Evolutionary conservation across 2,329 filamentous ascomycete species (phyloP).

Genomic region (Claviceps sp.): DNA sequence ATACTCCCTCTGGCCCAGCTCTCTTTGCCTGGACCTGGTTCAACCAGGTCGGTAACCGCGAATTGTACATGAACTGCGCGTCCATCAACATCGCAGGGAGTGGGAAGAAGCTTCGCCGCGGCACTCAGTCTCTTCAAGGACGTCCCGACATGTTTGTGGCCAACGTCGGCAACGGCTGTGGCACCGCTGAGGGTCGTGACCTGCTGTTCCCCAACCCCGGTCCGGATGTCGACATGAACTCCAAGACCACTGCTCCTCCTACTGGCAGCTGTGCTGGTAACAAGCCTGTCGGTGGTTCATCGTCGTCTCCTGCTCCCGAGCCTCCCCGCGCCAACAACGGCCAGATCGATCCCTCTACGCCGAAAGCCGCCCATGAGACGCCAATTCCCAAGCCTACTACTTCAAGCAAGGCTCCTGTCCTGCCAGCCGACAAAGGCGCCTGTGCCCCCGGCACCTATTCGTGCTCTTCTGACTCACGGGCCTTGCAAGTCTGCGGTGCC

Average conservation of each 20-base stretch:
- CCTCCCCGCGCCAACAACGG: not conserved
- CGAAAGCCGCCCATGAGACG: not conserved
- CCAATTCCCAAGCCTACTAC: not conserved
- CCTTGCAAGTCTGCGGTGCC: slow-evolving; percentile 1
- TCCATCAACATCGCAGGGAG: slow-evolving; percentile 35
- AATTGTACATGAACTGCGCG: slow-evolving; percentile 61
- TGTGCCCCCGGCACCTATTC: slow-evolving; percentile 1
- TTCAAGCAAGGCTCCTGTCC: not conserved
- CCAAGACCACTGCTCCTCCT: not conserved
- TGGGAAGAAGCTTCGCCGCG: slow-evolving; percentile 21
- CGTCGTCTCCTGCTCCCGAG: not conserved
- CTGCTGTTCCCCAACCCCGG: slow-evolving; percentile 53
- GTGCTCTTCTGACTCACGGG: not conserved
- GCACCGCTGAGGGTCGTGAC: slow-evolving; percentile 39
- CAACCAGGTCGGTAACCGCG: slow-evolving; percentile 48
- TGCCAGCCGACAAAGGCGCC: not conserved
- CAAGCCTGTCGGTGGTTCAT: not conserved
- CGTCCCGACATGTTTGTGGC: slow-evolving; percentile 54
- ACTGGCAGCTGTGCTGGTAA: not conserved
- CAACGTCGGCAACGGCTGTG: slow-evolving; percentile 46
- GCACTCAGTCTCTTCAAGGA: slow-evolving; percentile 25
- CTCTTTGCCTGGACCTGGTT: slow-evolving; percentile 52
- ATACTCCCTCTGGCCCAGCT: slow-evolving; percentile 33
- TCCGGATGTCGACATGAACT: slow-evolving; percentile 22
- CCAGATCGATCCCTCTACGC: not conserved